Evolutionary conservation across 2,329 filamentous ascomycete genomes (phyloP), one percentile per base, ranked within the genome.

Genomic region (Dryadomyces quercus-mongolicae): DNA sequence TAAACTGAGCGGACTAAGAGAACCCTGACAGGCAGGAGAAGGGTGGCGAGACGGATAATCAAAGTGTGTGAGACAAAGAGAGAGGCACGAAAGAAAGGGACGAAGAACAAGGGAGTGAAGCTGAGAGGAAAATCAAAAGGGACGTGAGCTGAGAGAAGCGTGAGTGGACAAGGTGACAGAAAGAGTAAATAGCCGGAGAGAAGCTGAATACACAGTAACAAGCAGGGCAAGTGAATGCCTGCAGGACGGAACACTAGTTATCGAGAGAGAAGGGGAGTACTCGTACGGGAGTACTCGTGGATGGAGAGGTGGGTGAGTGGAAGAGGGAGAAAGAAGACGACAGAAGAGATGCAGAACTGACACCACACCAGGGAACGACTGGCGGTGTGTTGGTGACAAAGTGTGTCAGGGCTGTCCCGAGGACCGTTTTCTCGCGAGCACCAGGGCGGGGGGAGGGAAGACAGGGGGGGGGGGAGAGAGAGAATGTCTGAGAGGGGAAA

Each of bases 191-290:
- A n/a, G 18, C 36, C 25, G 18, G 31, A 20, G 47, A 18, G 46
- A 16, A n/a, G 3, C 36, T 2, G 25, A 50, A 50, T 10, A 21
- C 5, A 51, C 12, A 7, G 36, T 9, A 21, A 38, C 21, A 38
- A 16, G 3, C 34, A 44, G 20, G 58, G 56, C 60, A 62, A 63
- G 55, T 53, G 53, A 60, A 55, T 60, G 57, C 53, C 56, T 60
- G 58, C 55, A 43, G 36, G 21, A 46, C 21, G 18, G 44, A 43
- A 7, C 8, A 47, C 21, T 25, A 22, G 21, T 25, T 31, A 49
- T 21, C 34, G 15, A 16, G 45, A 49, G 25, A 40, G 45, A n/a
- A 15, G 38, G 48, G 15, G 42, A 22, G 42, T 44, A 44, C 13
- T 43, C 5, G 12, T 12, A 16, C 12, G 40, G 42, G 42, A 44